phyloP scores from a whole-genome alignment of 2,329 filamentous ascomycete genomes.

The Pseudocercospora eumusae region DNA sequence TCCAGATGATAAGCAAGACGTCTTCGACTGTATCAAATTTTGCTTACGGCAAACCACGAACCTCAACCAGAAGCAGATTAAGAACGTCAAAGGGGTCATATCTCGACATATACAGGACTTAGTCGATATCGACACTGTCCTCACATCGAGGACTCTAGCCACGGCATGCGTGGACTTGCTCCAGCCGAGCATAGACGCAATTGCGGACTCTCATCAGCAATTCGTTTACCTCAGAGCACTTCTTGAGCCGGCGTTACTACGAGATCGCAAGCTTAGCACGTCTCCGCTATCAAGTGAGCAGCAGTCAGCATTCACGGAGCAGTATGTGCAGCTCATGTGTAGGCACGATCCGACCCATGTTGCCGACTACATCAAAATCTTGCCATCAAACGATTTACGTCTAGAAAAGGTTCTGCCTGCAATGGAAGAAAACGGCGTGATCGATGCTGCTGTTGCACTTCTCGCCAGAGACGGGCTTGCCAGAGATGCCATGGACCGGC shows the following conservation, averaged over 20 bases:
- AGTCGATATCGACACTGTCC: constrained; percentile 64
- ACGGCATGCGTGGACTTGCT: constrained; percentile 66
- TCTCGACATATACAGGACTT: constrained; percentile 66
- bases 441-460: constrained; percentile 89
- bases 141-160: constrained; percentile 66
- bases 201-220: constrained; percentile 65
- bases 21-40: constrained; percentile 78
- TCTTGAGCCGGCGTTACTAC: constrained; percentile 60
- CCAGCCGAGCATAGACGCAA: constrained; percentile 62
- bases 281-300: constrained; percentile 40
- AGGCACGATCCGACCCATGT: constrained; percentile 79
- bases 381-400: constrained; percentile 75
- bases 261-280: constrained; percentile 35
- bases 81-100: constrained; percentile 69
- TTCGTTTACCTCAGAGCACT: constrained; percentile 76
- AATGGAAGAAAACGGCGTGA: constrained; percentile 84
- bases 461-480: constrained; percentile 87
- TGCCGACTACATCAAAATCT: constrained; percentile 74
- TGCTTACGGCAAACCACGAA: constrained; percentile 67
- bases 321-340: constrained; percentile 90
- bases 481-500: constrained; percentile 76
- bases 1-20: constrained; percentile 67
- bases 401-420: constrained; percentile 79
- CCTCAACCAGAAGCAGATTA: constrained; percentile 68
- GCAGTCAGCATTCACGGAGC: constrained; percentile 67